Base-by-base conservation (phyloP, 768 basidiomycete species). In the Pulveroboletus sp. region DNA sequence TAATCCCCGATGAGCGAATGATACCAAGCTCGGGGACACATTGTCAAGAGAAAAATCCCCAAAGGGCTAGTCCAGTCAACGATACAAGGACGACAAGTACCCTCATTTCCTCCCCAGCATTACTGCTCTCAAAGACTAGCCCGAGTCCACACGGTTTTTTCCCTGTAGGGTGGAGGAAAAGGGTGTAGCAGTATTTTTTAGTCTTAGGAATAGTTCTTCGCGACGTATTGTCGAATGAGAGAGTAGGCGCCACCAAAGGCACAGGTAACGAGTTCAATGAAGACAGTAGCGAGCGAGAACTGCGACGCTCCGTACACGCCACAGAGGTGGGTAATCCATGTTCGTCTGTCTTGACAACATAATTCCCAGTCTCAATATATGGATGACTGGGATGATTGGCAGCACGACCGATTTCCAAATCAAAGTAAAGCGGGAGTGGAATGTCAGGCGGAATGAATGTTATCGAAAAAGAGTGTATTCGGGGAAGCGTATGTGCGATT, bases 31-130 rank as follows among this genome's bases (percentile, higher is more conserved):
- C 19, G 6, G 7, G 22, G 13, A 26, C 32, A 17, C 26, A 29
- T 19, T 22, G 29, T 62, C 43, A 65, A 17, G 59, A 53, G n/a
- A 68, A 62, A 44, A 68, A 68, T 22, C 66, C 56, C 66, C 66
- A 69, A 6, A 68, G 47, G 10, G 66, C 66, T 20, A 68, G 38
- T 39, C 61, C 68, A 10, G 62, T 59, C 38, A 68, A 46, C 7
- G 65, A 65, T 32, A 62, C 31, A 29, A 68, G 31, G 6, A 65
- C 48, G 26, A 57, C 40, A 27, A 68, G 49, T 3, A 66, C 53
- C 43, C 67, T 72, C 63, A 78, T 74, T 65, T 88, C 86, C 60
- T 87, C 83, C 6, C 86, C 86, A 20, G 86, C 85, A 1, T 76
- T 65, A 17, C 80, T 80, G 51, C 64, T 72, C 65, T 87, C 86